Conservation (phyloP, 768 basidiomycete species). For the Psilocybe tampanensis region DNA sequence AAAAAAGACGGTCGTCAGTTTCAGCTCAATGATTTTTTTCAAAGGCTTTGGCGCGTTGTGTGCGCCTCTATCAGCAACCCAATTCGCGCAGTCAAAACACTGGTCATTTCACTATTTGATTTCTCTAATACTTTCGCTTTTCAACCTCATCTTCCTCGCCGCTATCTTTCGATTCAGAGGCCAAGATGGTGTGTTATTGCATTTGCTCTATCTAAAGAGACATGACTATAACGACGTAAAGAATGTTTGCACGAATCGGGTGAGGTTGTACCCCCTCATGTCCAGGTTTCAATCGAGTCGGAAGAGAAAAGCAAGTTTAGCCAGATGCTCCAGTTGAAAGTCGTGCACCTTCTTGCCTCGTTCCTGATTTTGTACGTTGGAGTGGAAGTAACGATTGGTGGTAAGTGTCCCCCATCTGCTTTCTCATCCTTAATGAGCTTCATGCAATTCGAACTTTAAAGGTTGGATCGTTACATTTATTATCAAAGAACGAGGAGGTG, state of each 20-base stretch:
- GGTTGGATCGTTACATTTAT: conserved; percentile 73
- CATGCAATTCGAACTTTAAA: conserved; percentile 12
- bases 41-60: conserved; percentile 65
- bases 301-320: conserved; percentile 31
- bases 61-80: conserved; percentile 80
- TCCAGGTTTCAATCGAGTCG: neutral
- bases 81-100: conserved; percentile 61
- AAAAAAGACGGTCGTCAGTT: too few species aligned
- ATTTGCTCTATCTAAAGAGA: neutral
- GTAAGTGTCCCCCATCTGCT: conserved; percentile 20
- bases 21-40: neutral
- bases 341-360: conserved; percentile 61
- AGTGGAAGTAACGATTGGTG: conserved; percentile 60
- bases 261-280: conserved; percentile 39
- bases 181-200: conserved; percentile 57
- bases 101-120: conserved; percentile 83
- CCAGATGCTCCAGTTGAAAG: conserved; percentile 51
- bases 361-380: conserved; percentile 69
- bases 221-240: conserved; percentile 20
- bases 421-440: conserved; percentile 11
- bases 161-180: conserved; percentile 64
- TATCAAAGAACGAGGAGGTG: conserved; percentile 34
- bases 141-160: conserved; percentile 54
- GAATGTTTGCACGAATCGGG: conserved; percentile 57
- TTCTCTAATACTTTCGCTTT: conserved; percentile 64